Evolutionary conservation across 495 filamentous ascomycete species (phyloP).

Genomic region (Aspergillus biplanus): DNA sequence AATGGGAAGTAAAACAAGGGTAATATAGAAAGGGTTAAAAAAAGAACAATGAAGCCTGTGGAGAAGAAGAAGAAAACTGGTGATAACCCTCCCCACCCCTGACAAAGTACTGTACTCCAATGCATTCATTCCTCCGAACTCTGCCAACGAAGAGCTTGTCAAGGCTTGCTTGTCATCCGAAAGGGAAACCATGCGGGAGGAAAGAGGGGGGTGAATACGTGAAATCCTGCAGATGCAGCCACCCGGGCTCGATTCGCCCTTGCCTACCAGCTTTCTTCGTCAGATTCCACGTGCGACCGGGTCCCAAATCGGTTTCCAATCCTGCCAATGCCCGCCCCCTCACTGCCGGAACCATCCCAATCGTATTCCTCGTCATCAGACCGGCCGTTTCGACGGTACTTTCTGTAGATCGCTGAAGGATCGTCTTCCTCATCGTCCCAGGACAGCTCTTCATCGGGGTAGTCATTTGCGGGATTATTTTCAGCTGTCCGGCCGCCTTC

Average conservation of each 20-base stretch:
- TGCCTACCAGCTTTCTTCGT: constrained; percentile 36
- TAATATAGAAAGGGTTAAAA: neutral
- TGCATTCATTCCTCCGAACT: too few relatives aligned
- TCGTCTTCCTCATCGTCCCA: constrained; percentile 59
- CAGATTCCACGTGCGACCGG: constrained; percentile 36
- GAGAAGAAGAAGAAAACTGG: neutral
- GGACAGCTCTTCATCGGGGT: constrained; percentile 67
- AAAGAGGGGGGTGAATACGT: neutral
- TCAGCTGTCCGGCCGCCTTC: constrained; percentile 48
- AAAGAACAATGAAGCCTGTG: neutral
- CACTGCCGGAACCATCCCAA: constrained; percentile 52
- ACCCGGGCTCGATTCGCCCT: constrained; percentile 21
- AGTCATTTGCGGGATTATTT: constrained; percentile 67
- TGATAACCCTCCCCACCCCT: too few relatives aligned
- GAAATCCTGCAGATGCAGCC: constrained; percentile 22
- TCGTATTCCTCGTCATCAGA: constrained; percentile 63
- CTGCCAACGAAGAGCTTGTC: too few relatives aligned
- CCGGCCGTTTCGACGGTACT: constrained; percentile 38
- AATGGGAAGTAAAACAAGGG: neutral
- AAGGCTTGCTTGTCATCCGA: neutral
- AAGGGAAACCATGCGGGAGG: neutral
- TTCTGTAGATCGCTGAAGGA: constrained; percentile 52
- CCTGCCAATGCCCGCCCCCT: constrained; percentile 25
- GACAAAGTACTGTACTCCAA: too few relatives aligned
- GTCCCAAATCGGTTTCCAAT: constrained; percentile 30